A percentile compares a stretch with the other conserved stretches of the same genome.
Conservation (phyloP, 257 asterid species). For the Nicotiana knightiana region DNA sequence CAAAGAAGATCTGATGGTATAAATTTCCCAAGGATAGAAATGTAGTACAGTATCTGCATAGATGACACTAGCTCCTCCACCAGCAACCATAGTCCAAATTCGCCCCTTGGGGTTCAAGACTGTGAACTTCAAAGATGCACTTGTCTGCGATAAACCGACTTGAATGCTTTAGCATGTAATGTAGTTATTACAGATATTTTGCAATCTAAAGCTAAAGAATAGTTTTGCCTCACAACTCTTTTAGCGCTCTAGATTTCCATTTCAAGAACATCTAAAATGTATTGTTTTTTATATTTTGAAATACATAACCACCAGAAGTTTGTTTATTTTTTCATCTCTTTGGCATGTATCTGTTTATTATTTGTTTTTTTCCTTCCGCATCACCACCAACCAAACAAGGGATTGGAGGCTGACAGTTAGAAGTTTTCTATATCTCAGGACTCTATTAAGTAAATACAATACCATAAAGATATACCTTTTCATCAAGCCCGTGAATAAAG, state of each 20-base stretch:
- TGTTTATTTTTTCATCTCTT: not conserved
- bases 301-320: not conserved
- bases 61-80: constrained; percentile 98
- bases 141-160: constrained; percentile 51
- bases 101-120: constrained; percentile 93
- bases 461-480: constrained; percentile 45
- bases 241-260: not conserved
- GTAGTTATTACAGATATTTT: not conserved
- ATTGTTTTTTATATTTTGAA: not conserved
- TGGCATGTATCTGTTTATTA: not conserved
- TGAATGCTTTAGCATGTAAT: not conserved
- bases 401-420: not conserved
- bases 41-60: constrained; percentile 79
- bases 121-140: constrained; percentile 96
- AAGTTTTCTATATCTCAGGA: not conserved
- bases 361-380: not conserved
- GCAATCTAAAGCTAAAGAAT: not conserved
- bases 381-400: not conserved
- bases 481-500: constrained; percentile 84
- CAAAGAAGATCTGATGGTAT: not conserved
- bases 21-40: constrained; percentile 14
- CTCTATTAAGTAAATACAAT: not conserved
- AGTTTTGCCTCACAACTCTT: not conserved
- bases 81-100: constrained; percentile 99
- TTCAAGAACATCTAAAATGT: not conserved